Evolutionary conservation across 306 rosid genomes (phyloP), one percentile per base, ranked within the genome.

Genomic region (Prunus davidiana): DNA sequence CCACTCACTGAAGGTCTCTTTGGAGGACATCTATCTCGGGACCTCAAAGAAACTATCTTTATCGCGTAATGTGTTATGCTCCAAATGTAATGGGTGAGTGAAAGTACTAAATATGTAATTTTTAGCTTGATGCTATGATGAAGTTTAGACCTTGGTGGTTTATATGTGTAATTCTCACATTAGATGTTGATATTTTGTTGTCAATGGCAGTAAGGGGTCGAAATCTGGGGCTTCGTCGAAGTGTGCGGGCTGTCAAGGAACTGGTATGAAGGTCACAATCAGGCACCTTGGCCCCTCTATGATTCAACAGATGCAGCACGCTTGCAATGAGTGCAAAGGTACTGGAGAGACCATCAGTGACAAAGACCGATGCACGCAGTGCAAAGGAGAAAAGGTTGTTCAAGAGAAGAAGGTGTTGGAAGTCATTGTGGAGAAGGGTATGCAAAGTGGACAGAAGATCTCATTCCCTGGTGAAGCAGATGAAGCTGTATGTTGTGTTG

Each of bases 381-480:
- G 98, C 91, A 93, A 93, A 71, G 97, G 97, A 5, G 96, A 91
- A 71, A 93, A 93, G 82, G 93, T 91, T 50, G 91, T 82, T 25
- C 96, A 87, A 19, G 96, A 88, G 73, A 93, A 93, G 89, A 93
- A 93, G 80, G 93, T 91, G 0, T 74, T 89, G 75, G 97, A 93
- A 75, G 96, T 89, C 18, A 6, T 67, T 71, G 97, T 93, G 65
- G 98, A 93, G 91, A 93, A 89, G 85, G 98, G 98, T 7, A 93
- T 91, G 98, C 93, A 85, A 81, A 89, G 89, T 46, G 91, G 90
- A 15, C 98, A 93, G 87, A 91, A 83, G 79, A 87, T 93, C 56
- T 89, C 93, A n/a, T 93, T 93, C 87, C 96, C 93, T 15, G 97
- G 98, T 43, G 97, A 88, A 89, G 95, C 98, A 41, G 97, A 93